Conservation (phyloP, 2,329 filamentous ascomycete genomes). For the Eutypa lata region DNA sequence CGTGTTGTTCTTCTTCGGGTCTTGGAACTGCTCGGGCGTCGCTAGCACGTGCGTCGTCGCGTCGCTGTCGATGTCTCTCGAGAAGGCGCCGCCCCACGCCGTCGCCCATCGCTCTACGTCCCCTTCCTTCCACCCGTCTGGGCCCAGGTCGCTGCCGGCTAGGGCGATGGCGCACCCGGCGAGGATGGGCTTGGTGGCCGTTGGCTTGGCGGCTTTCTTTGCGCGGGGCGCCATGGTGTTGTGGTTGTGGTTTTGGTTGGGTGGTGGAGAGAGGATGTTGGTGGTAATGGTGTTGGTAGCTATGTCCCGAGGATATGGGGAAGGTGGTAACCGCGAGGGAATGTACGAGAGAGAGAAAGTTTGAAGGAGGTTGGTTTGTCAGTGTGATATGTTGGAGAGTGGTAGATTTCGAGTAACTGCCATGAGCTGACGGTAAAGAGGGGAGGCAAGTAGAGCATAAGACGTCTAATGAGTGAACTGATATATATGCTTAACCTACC, state of each 20-base stretch:
- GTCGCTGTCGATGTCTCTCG: slow-evolving; percentile 48
- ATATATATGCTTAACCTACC: too few species aligned
- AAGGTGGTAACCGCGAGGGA: too few species aligned
- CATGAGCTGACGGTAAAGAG: neutral
- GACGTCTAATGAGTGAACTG: too few species aligned
- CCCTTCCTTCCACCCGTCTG: slow-evolving; percentile 39
- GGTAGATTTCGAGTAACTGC: neutral
- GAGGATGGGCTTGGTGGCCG: slow-evolving; percentile 40
- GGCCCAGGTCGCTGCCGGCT: slow-evolving; percentile 53
- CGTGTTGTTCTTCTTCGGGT: slow-evolving; percentile 30
- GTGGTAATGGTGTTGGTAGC: neutral
- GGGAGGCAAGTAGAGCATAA: too few species aligned
- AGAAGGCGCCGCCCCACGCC: slow-evolving; percentile 58
- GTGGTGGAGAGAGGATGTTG: neutral
- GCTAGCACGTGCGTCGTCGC: slow-evolving; percentile 72
- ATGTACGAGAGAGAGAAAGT: too few species aligned
- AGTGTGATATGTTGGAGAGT: neutral
- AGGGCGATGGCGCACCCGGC: slow-evolving; percentile 51
- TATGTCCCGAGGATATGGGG: too few species aligned
- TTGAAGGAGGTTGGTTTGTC: too few species aligned
- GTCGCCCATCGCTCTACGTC: slow-evolving; percentile 66
- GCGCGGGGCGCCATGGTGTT: neutral
- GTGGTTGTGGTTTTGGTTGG: neutral
- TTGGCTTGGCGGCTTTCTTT: neutral
- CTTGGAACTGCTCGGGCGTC: slow-evolving; percentile 58